These are phyloP conservation scores for Stephania japonica DNA, from an alignment of 164 flowering plant genomes.

Conservation along the genomic window DNA sequence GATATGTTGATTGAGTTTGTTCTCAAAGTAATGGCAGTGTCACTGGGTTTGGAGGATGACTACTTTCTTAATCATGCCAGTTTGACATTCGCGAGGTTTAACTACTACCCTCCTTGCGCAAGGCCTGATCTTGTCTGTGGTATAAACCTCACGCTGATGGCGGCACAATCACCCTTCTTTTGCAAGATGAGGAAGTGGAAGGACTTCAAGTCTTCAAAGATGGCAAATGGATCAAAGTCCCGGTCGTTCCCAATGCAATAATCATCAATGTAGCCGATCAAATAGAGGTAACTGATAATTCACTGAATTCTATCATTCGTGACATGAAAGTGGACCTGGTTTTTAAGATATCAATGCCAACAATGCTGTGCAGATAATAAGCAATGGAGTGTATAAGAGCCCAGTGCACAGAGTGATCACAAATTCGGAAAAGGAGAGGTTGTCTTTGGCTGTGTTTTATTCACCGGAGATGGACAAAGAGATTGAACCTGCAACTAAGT, in stretches of 20 bases:
- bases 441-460: slow-evolving; percentile 35
- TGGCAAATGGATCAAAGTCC: slow-evolving; percentile 28
- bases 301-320: neutral
- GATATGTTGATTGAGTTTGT: slow-evolving; percentile 12
- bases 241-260: slow-evolving; percentile 20
- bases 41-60: slow-evolving; percentile 26
- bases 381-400: slow-evolving; percentile 56
- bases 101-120: slow-evolving; percentile 39
- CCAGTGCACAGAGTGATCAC: slow-evolving; percentile 49
- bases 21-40: slow-evolving; percentile 29
- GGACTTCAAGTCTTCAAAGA: slow-evolving; percentile 38
- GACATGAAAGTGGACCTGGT: neutral
- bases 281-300: slow-evolving; percentile 17
- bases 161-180: slow-evolving; percentile 26
- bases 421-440: slow-evolving; percentile 31
- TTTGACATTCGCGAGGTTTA: slow-evolving; percentile 24
- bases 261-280: slow-evolving; percentile 26
- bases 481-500: slow-evolving; percentile 35
- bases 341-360: neutral
- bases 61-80: slow-evolving; percentile 21
- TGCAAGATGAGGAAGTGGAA: slow-evolving; percentile 34
- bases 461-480: slow-evolving; percentile 27
- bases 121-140: slow-evolving; percentile 34
- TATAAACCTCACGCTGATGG: slow-evolving; percentile 37
- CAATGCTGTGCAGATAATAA: slow-evolving; percentile 41